A percentile compares a stretch with the other conserved stretches of the same genome.
These are phyloP conservation scores for Fusarium subtropicale DNA, from an alignment of 2,329 filamentous ascomycete genomes.

Conservation along the genomic window DNA sequence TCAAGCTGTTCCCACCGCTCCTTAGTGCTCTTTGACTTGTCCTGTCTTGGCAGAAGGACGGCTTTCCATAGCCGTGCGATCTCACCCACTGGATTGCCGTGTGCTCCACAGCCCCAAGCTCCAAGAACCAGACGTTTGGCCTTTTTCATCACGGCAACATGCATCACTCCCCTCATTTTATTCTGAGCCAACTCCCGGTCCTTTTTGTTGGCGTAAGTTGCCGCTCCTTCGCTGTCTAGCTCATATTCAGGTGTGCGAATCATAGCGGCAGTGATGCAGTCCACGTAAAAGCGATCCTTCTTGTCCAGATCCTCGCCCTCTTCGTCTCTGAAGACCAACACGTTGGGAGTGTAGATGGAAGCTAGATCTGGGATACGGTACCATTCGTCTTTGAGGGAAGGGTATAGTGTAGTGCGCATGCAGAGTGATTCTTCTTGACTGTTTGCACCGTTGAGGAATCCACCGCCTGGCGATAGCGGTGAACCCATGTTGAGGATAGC, in stretches of 20 bases:
- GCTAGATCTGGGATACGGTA: conserved; percentile 70
- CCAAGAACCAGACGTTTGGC: conserved; percentile 66
- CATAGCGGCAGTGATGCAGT: conserved; percentile 69
- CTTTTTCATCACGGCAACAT: conserved; percentile 61
- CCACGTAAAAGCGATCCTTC: conserved; percentile 67
- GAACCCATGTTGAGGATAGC: conserved; percentile 74
- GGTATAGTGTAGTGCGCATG: conserved; percentile 68
- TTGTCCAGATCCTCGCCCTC: conserved; percentile 53
- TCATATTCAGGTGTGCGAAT: conserved; percentile 66
- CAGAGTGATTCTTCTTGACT: conserved; percentile 73
- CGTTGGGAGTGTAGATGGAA: conserved; percentile 67
- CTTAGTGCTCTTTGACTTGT: conserved; percentile 27
- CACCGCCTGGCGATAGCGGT: conserved; percentile 69
- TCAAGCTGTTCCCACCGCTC: conserved; percentile 42
- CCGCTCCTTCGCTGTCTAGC: conserved; percentile 49
- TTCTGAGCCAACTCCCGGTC: conserved; percentile 63
- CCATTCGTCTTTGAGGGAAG: conserved; percentile 67
- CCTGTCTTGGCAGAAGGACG: conserved; percentile 43
- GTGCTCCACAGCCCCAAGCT: conserved; percentile 73
- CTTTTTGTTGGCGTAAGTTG: conserved; percentile 56
- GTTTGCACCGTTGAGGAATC: conserved; percentile 68
- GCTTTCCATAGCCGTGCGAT: conserved; percentile 65
- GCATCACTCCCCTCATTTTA: conserved; percentile 70
- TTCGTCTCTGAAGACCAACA: conserved; percentile 66
- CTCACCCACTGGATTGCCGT: conserved; percentile 70